Percentiles rank a stretch among this genome's conserved stretches.
Conservation (phyloP, 2,329 filamentous ascomycete species). For the Microsporum ferrugineum region DNA sequence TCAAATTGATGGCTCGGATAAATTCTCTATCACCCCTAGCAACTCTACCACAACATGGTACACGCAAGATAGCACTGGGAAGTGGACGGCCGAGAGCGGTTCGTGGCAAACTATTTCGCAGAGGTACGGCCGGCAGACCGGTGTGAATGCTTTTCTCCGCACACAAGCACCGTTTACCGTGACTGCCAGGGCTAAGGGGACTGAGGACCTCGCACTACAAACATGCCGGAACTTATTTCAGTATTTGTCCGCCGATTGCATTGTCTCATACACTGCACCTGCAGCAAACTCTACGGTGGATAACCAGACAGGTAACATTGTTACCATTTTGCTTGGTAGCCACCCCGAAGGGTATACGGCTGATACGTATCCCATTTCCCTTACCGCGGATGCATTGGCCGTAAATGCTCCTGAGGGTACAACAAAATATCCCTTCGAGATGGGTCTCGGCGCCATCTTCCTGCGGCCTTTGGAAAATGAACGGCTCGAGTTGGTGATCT, state of each 20-base stretch:
- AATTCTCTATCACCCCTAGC: constrained; percentile 12
- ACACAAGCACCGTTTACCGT: constrained; percentile 38
- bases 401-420: constrained; percentile 9
- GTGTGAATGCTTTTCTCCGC: constrained; percentile 43
- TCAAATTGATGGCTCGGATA: constrained; percentile 14
- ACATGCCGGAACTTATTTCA: constrained; percentile 47
- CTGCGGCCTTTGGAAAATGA: constrained; percentile 39
- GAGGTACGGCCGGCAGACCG: constrained; percentile 40
- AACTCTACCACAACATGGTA: constrained; percentile 17
- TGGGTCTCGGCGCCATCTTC: constrained; percentile 41
- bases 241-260: constrained; percentile 45
- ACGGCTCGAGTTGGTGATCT: constrained; percentile 45
- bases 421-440: constrained; percentile 23
- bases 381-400: constrained; percentile 12
- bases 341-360: constrained; percentile 15
- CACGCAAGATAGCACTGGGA: constrained; percentile 14
- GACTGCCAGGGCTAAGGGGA: constrained; percentile 18
- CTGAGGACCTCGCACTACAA: constrained; percentile 38
- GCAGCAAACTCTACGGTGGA: neutral
- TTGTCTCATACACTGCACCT: constrained; percentile 17
- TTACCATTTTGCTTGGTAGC: constrained; percentile 25
- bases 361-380: constrained; percentile 20
- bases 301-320: constrained; percentile 33
- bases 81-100: constrained; percentile 16
- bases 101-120: constrained; percentile 21